phyloP scores from a whole-genome alignment of 2,329 filamentous ascomycete species.

The Colletotrichum salicis region DNA sequence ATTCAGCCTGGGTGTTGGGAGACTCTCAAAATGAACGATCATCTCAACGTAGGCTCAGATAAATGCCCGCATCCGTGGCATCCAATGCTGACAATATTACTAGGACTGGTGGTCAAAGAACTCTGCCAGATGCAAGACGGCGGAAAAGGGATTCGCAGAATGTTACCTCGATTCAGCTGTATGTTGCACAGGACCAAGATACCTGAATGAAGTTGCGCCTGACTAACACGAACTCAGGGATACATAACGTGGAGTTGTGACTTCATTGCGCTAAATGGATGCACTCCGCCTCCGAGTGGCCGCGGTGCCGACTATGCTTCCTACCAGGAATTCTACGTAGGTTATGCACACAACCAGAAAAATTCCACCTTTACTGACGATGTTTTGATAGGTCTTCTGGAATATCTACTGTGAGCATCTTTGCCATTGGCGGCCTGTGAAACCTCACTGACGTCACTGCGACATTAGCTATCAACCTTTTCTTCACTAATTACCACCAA shows the following conservation, averaged over 20 bases:
- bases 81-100: not conserved
- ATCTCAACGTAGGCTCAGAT: not conserved
- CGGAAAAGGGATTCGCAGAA: conserved; percentile 6
- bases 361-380: not conserved
- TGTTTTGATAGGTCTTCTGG: conserved; percentile 2
- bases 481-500: conserved; percentile 17
- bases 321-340: conserved; percentile 19
- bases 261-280: conserved; percentile 12
- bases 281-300: conserved; percentile 20
- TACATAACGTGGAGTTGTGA: conserved; percentile 22
- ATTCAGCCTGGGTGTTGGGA: not conserved
- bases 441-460: not conserved
- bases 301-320: not conserved
- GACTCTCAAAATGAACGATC: not conserved
- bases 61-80: not conserved
- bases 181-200: not conserved
- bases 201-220: not conserved
- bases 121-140: not conserved
- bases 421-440: not conserved
- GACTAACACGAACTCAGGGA: not conserved
- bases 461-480: conserved; percentile 13
- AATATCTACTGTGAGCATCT: conserved; percentile 15
- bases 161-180: conserved; percentile 21
- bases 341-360: not conserved
- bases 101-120: conserved; percentile 26